phyloP scores from a whole-genome alignment of 179 eudicot species.

The Carnegiea gigantea region DNA sequence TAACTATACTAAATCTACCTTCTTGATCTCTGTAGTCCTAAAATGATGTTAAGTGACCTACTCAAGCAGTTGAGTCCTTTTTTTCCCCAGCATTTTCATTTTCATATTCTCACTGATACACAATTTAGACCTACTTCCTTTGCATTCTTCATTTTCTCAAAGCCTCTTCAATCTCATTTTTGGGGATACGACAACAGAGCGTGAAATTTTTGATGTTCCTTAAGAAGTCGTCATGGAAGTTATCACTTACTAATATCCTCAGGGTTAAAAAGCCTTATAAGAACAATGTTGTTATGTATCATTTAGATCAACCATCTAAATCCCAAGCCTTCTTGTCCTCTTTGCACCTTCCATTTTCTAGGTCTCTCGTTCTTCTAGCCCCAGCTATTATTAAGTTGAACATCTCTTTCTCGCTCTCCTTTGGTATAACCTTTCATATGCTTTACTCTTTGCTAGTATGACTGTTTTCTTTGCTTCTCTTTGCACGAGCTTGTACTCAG shows the following conservation, averaged over 20 bases:
- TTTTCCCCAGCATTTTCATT: background rate
- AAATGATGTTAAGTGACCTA: background rate
- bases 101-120: background rate
- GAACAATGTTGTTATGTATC: background rate
- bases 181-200: too few relatives aligned
- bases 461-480: background rate
- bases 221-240: background rate
- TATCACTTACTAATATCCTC: too few relatives aligned
- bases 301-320: background rate
- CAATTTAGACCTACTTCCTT: background rate
- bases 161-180: background rate
- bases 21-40: background rate
- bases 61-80: too few relatives aligned
- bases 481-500: background rate
- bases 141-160: background rate
- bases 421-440: too few relatives aligned
- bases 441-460: background rate
- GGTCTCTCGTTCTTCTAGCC: background rate
- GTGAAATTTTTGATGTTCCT: background rate
- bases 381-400: background rate
- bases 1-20: background rate
- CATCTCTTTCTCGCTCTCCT: background rate
- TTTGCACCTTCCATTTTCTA: background rate
- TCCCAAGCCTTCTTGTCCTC: background rate
- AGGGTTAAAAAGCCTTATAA: background rate